A percentile compares a stretch with the other conserved stretches of the same genome.
Conservation (phyloP, 768 basidiomycete species). For the Leccinum olivaceopallidum region DNA sequence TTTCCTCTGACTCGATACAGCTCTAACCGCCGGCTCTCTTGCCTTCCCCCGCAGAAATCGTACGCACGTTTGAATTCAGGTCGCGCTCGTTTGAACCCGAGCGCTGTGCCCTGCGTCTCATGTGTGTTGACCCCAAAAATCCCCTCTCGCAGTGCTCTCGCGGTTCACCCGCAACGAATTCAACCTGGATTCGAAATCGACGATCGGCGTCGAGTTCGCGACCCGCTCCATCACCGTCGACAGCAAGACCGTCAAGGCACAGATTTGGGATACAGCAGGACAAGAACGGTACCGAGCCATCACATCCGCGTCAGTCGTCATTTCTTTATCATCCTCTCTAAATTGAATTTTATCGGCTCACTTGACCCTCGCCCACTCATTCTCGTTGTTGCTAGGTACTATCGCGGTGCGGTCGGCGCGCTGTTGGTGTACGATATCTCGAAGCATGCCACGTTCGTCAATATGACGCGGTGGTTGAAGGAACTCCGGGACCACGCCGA, state of each 20-base stretch:
- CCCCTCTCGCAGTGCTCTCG: conserved; percentile 77
- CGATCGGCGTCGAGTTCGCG: conserved; percentile 98
- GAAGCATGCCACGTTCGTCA: conserved; percentile 92
- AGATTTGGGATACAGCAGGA: conserved; percentile 99
- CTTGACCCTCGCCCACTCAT: background rate
- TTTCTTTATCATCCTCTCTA: background rate
- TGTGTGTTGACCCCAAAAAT: conserved; percentile 6
- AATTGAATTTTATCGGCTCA: background rate
- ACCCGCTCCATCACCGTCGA: conserved; percentile 96
- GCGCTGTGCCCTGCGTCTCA: background rate
- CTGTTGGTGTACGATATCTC: conserved; percentile 94
- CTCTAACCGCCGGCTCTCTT: background rate
- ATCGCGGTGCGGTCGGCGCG: conserved; percentile 94
- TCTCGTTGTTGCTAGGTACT: conserved; percentile 62
- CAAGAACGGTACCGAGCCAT: conserved; percentile 98
- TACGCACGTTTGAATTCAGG: conserved; percentile 18
- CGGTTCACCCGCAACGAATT: conserved; percentile 99
- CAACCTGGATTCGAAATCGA: conserved; percentile 98
- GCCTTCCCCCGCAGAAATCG: conserved; percentile 31
- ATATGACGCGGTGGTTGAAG: conserved; percentile 95
- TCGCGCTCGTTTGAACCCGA: background rate
- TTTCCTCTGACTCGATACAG: background rate
- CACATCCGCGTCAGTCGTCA: conserved; percentile 77
- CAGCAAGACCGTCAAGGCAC: conserved; percentile 95
- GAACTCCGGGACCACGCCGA: conserved; percentile 95